A percentile compares a stretch with the other conserved stretches of the same genome.
Conservation (phyloP, 1,284 basidiomycete genomes). For the Blastosporella zonata region DNA sequence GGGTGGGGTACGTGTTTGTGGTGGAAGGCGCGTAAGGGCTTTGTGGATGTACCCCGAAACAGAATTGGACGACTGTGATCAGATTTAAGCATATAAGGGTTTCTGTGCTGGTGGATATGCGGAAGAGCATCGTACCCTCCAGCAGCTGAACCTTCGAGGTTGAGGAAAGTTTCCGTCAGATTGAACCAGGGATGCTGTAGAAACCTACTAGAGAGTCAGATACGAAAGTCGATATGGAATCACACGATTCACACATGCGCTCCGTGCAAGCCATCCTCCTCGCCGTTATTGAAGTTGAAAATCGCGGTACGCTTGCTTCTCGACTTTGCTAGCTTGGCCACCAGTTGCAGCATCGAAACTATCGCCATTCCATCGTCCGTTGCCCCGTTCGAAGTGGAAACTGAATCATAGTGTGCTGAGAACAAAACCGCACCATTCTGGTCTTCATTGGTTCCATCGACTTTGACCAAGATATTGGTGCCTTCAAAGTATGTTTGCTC, state of each 20-base stretch:
- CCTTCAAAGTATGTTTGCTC: conserved; percentile 64
- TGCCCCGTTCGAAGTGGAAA: conserved; percentile 70
- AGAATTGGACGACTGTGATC: conserved; percentile 57
- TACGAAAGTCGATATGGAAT: background rate
- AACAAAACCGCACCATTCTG: conserved; percentile 58
- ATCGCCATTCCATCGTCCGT: conserved; percentile 78
- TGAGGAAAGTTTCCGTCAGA: conserved; percentile 63
- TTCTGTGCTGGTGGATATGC: no score
- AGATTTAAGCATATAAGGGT: background rate
- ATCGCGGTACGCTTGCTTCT: conserved; percentile 59
- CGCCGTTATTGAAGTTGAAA: conserved; percentile 82
- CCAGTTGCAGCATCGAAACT: conserved; percentile 62
- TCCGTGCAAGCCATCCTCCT: conserved; percentile 73
- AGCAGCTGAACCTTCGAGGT: conserved; percentile 77
- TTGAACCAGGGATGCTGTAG: conserved; percentile 72
- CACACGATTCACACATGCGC: conserved; percentile 52
- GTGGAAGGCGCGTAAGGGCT: conserved; percentile 48
- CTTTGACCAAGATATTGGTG: conserved; percentile 67
- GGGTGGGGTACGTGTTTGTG: conserved; percentile 51
- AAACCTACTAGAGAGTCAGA: conserved; percentile 40
- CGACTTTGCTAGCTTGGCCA: conserved; percentile 54
- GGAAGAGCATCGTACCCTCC: conserved; percentile 54
- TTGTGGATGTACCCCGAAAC: conserved; percentile 60
- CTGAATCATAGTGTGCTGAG: conserved; percentile 79
- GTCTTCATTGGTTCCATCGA: conserved; percentile 47